These are phyloP conservation scores for Nakaseomyces bracarensis DNA, from an alignment of 1,139 yeast species.

Conservation along the genomic window DNA sequence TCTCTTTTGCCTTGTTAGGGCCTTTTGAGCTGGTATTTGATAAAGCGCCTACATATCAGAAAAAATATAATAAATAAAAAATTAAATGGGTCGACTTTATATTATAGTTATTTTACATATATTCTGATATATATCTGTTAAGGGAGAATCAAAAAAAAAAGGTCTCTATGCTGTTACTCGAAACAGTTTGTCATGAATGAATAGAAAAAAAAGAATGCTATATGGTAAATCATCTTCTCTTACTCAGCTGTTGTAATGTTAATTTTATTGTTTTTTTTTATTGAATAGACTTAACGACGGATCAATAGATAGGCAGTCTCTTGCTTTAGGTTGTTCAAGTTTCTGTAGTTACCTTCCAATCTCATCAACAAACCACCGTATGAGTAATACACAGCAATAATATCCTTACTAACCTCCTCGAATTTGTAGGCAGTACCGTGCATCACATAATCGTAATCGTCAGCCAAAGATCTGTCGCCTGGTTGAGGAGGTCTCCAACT, in stretches of 20 bases:
- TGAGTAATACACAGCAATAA: slow-evolving; percentile 82
- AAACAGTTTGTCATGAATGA: not conserved
- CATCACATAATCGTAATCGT: slow-evolving; percentile 97
- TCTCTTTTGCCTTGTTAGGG: slow-evolving; percentile 47
- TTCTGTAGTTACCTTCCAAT: slow-evolving; percentile 90
- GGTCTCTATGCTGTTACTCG: slow-evolving; percentile 5
- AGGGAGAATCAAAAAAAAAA: not conserved
- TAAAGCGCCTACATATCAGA: not conserved
- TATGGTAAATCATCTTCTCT: no score
- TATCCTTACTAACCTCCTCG: slow-evolving; percentile 63
- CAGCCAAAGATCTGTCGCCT: slow-evolving; percentile 80
- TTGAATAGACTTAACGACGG: slow-evolving; percentile 40
- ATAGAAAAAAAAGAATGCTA: not conserved
- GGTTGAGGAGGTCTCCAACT: slow-evolving; percentile 91
- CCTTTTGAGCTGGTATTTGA: slow-evolving; percentile 27
- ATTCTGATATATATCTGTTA: slow-evolving; percentile 4
- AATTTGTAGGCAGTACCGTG: slow-evolving; percentile 96
- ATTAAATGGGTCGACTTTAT: not conserved
- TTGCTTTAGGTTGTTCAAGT: slow-evolving; percentile 80
- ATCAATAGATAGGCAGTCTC: slow-evolving; percentile 87
- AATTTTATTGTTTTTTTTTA: no score
- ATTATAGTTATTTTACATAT: slow-evolving; percentile 8
- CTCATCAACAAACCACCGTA: slow-evolving; percentile 94
- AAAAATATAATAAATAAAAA: not conserved
- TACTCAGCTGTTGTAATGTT: no score